Percentiles rank a stretch among this genome's conserved stretches.
These are phyloP conservation scores for Wickerhamomyces xylosicus DNA, from an alignment of 805 yeast genomes.

Conservation along the genomic window DNA sequence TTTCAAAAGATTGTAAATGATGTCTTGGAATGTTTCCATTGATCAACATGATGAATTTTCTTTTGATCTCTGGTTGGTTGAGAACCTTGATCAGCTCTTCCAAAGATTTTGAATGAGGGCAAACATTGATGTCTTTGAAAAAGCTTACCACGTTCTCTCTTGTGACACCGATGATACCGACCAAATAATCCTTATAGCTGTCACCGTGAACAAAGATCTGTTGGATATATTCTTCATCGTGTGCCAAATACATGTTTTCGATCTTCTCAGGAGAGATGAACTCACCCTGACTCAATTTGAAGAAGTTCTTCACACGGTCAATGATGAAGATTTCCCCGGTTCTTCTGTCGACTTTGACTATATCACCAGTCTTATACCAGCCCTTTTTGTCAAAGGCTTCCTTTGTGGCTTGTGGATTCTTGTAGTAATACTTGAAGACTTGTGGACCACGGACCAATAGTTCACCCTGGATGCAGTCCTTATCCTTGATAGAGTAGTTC, in stretches of 20 bases:
- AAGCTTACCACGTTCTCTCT: conserved; percentile 21
- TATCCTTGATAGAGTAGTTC: conserved; percentile 32
- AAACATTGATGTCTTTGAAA: conserved; percentile 8
- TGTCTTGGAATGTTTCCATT: conserved; percentile 14
- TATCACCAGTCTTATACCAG: conserved; percentile 62
- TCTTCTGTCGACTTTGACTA: conserved; percentile 35
- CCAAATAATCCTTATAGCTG: conserved; percentile 42
- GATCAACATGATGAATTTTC: conserved; percentile 10
- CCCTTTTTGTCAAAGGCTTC: conserved; percentile 45
- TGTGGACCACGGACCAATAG: conserved; percentile 55
- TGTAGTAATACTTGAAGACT: conserved; percentile 43
- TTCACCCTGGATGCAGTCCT: conserved; percentile 43
- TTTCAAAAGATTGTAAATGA: conserved; percentile 52
- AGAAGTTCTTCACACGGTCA: conserved; percentile 72
- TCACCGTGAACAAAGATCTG: conserved; percentile 62
- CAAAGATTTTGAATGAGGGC: conserved; percentile 3
- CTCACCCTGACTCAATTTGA: conserved; percentile 59
- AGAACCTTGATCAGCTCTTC: conserved; percentile 8
- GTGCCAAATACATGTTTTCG: conserved; percentile 50
- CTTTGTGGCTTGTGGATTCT: conserved; percentile 41
- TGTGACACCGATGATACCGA: conserved; percentile 57
- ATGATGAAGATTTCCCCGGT: conserved; percentile 49
- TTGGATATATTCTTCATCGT: conserved; percentile 33
- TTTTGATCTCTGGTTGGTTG: conserved; percentile 13
- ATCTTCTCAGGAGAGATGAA: conserved; percentile 69